Evolutionary conservation across 2,329 filamentous ascomycete species (phyloP).

Genomic region (Bipolaris bicolor): DNA sequence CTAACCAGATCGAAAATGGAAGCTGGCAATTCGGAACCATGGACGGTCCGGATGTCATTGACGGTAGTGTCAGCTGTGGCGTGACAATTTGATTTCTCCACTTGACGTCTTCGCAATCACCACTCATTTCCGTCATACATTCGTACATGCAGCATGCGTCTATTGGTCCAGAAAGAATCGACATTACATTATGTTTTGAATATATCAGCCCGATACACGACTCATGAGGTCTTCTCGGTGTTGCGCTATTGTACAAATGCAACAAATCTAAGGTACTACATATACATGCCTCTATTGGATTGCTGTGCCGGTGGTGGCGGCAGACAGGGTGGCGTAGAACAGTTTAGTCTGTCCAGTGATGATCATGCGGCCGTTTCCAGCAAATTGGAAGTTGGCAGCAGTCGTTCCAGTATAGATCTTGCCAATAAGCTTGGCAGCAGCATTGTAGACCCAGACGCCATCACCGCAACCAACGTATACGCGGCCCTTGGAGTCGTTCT

Average conservation of each 20-base stretch:
- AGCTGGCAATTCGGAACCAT: background rate
- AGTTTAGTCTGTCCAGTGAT: constrained; percentile 35
- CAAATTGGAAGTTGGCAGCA: constrained; percentile 34
- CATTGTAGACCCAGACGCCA: constrained; percentile 59
- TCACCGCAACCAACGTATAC: constrained; percentile 60
- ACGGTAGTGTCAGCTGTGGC: background rate
- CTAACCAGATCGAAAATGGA: background rate
- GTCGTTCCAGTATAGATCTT: constrained; percentile 32
- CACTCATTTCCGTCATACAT: background rate
- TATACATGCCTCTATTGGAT: background rate
- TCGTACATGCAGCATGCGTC: background rate
- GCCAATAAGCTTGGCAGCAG: constrained; percentile 54
- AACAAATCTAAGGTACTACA: background rate
- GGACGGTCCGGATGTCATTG: background rate
- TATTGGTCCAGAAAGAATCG: background rate
- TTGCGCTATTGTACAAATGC: background rate
- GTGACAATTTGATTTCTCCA: background rate
- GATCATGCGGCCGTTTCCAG: constrained; percentile 32
- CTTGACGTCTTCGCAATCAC: background rate
- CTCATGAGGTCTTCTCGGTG: background rate
- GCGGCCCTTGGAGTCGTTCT: constrained; percentile 54
- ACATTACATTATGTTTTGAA: background rate
- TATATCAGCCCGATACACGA: background rate
- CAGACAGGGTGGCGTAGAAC: constrained; percentile 31
- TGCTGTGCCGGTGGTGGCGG: constrained; percentile 24